A percentile compares a stretch with the other conserved stretches of the same genome.
Evolutionary conservation across 257 asterid genomes (phyloP).

Genomic region (Avicennia marina): DNA sequence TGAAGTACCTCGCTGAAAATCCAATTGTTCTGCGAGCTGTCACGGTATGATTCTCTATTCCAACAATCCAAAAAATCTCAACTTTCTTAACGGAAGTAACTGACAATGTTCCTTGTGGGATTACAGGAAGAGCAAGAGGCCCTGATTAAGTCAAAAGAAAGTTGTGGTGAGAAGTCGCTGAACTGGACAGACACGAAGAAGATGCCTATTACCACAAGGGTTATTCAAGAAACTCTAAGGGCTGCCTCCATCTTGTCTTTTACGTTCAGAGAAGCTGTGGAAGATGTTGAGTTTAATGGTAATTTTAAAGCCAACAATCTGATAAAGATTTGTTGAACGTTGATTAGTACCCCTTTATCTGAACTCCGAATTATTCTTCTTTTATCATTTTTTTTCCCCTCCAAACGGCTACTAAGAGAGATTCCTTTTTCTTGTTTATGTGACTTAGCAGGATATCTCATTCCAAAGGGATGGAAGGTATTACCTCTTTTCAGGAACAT

Average conservation of each 20-base stretch:
- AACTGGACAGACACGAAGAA: slow-evolving; percentile 53
- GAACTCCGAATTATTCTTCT: too few relatives aligned
- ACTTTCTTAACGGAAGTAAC: neutral
- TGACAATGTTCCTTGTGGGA: neutral
- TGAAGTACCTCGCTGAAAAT: slow-evolving; percentile 63
- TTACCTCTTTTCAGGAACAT: slow-evolving; percentile 84
- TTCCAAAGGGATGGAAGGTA: slow-evolving; percentile 97
- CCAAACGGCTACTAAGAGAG: too few relatives aligned
- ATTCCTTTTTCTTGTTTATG: too few relatives aligned
- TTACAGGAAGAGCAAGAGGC: slow-evolving; percentile 67
- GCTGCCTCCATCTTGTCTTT: slow-evolving; percentile 62
- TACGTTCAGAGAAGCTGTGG: slow-evolving; percentile 75
- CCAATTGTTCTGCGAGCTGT: slow-evolving; percentile 59
- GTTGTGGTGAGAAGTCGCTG: slow-evolving; percentile 34
- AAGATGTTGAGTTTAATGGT: slow-evolving; percentile 73
- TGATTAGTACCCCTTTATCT: too few relatives aligned
- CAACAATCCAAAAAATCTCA: neutral
- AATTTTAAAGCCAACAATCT: slow-evolving; percentile 14
- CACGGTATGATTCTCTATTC: slow-evolving; percentile 37
- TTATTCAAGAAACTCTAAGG: slow-evolving; percentile 68
- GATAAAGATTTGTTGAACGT: neutral
- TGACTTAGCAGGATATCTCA: slow-evolving; percentile 27
- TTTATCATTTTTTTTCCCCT: too few relatives aligned
- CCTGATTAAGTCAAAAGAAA: slow-evolving; percentile 37
- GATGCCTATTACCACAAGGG: slow-evolving; percentile 58